These are phyloP conservation scores for Kluyveromyces starmeri DNA, from an alignment of 805 yeast species.

Conservation along the genomic window DNA sequence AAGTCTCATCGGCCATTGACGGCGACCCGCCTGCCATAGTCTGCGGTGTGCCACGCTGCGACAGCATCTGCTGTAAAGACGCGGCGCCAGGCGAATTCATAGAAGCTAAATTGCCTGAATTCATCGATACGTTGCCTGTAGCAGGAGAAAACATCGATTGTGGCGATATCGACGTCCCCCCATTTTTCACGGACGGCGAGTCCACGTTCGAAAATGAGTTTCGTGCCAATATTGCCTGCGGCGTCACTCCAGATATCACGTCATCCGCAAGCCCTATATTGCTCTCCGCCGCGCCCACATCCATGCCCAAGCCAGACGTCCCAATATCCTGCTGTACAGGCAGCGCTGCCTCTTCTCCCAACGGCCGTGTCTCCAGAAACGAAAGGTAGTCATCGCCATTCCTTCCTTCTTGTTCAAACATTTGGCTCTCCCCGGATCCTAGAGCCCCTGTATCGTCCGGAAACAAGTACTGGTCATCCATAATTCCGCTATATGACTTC, in stretches of 20 bases:
- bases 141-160: slow-evolving; percentile 19
- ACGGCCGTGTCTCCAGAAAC: slow-evolving; percentile 41
- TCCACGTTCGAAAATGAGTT: slow-evolving; percentile 13
- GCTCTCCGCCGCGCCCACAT: background rate
- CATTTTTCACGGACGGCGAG: slow-evolving; percentile 4
- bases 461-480: slow-evolving; percentile 8
- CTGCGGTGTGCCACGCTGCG: slow-evolving; percentile 11
- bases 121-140: slow-evolving; percentile 8
- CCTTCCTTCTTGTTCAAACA: slow-evolving; percentile 2
- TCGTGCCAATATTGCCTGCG: slow-evolving; percentile 27
- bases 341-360: slow-evolving; percentile 27
- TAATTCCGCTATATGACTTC: too few relatives aligned
- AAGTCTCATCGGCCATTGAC: slow-evolving; percentile 5
- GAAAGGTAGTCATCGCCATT: slow-evolving; percentile 22
- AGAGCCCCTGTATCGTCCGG: slow-evolving; percentile 2
- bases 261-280: background rate
- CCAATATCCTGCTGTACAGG: background rate
- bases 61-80: slow-evolving; percentile 5
- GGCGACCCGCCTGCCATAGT: slow-evolving; percentile 6
- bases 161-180: slow-evolving; percentile 14
- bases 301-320: background rate
- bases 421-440: background rate
- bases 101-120: slow-evolving; percentile 3
- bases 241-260: slow-evolving; percentile 14
- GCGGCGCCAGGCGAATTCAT: slow-evolving; percentile 2